Evolutionary conservation across 1,284 basidiomycete genomes (phyloP), one percentile per base, ranked within the genome.

Genomic region (Cutaneotrichosporon curvatum): DNA sequence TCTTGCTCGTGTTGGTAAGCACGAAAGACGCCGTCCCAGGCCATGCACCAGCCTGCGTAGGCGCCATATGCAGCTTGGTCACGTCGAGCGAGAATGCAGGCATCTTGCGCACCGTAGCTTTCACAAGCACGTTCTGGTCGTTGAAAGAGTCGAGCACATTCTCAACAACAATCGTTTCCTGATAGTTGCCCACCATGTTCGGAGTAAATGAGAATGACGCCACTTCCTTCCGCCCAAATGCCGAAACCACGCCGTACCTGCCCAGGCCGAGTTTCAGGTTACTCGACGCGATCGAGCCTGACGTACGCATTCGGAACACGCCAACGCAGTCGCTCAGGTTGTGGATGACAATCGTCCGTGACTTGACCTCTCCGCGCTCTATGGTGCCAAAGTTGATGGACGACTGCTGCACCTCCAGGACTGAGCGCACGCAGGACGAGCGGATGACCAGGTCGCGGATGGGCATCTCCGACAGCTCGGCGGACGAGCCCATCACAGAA

Each of bases 351-450:
- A 77, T 74, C 50, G 70, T 74, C 49, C 74, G 71, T 34, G 72
- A 68, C 55, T 73, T 74, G 23, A 65, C 58, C 34, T 75, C 73
- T 37, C 74, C 74, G 58, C 74, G 75, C 40, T 77, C 74, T 55
- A 74, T 70, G n/a, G 68, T 65, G 1, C 75, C 75, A 58, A 77
- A 76, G 58, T 77, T 76, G 71, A 77, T 75, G 45, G 71, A 71
- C 39, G 70, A 71, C 64, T 76, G 75, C 36, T 73, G 74, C 14
- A 77, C 68, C 54, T 77, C 75, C 31, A 77, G 59, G 31, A 74
- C 63, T 36, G 66, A 71, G 25, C 73, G 60, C 36, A 75, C 74
- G 31, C 71, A 72, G 20, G 65, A 72, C 46, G 70, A 69, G 23
- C 73, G 56, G 41, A 77, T 67, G 54, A 76, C 71, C 33, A 77